Evolutionary conservation across 306 rosid species (phyloP).

Genomic region (Fragaria iinumae): DNA sequence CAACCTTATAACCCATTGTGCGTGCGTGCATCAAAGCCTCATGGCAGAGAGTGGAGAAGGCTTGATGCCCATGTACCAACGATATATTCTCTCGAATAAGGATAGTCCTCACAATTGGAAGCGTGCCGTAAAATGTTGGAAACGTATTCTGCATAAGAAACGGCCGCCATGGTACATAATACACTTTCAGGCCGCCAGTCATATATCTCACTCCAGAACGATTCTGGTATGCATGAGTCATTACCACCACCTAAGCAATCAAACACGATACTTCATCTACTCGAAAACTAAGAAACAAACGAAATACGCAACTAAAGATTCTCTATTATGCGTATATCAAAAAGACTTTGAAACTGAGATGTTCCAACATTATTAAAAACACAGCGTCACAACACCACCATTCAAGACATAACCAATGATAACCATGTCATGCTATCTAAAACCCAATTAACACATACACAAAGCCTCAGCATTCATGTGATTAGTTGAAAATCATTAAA

Average conservation of each 20-base stretch:
- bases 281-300: background rate
- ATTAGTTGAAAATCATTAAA: background rate
- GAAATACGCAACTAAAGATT: background rate
- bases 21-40: constrained; percentile 87
- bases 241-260: constrained; percentile 72
- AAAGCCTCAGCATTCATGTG: background rate
- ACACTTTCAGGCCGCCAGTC: constrained; percentile 87
- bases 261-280: constrained; percentile 4
- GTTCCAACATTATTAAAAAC: background rate
- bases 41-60: constrained; percentile 91
- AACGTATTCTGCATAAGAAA: constrained; percentile 87
- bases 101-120: constrained; percentile 75
- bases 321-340: background rate
- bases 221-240: constrained; percentile 90
- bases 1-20: constrained; percentile 87
- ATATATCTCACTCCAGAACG: constrained; percentile 88
- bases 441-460: background rate
- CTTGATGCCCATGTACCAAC: constrained; percentile 89
- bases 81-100: constrained; percentile 80
- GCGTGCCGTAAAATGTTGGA: constrained; percentile 71
- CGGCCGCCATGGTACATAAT: constrained; percentile 87
- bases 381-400: background rate
- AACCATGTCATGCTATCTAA: background rate
- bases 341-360: background rate
- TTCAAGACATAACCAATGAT: background rate